Conservation (phyloP, 257 asterid species). For the Scutellaria baicalensis region DNA sequence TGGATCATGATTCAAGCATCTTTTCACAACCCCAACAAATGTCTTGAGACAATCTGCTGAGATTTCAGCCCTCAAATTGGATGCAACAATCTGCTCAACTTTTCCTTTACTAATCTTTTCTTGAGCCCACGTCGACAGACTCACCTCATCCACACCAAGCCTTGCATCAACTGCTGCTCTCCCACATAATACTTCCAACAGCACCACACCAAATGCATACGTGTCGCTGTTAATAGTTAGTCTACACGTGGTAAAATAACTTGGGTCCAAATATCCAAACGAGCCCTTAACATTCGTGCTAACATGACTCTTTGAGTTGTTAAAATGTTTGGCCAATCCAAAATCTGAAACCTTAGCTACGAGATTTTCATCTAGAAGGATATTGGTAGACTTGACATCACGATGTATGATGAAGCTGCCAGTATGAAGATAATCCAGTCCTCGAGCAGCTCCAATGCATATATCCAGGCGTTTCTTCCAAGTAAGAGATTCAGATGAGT, state of each 20-base stretch:
- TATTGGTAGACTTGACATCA: not conserved
- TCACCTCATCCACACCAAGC: not conserved
- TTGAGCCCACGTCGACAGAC: not conserved
- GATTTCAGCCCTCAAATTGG: constrained; percentile 19
- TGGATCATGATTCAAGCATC: not conserved
- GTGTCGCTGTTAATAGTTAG: not conserved
- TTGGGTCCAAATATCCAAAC: not conserved
- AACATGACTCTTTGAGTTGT: not conserved
- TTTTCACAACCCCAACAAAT: not conserved
- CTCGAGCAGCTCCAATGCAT: not conserved
- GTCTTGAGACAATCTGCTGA: not conserved
- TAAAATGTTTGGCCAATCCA: not conserved
- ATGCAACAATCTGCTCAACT: not conserved
- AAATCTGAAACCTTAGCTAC: not conserved
- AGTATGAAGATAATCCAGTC: not conserved
- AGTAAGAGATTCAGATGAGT: not conserved
- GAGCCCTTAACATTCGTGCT: not conserved
- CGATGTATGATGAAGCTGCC: not conserved
- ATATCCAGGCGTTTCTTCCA: not conserved
- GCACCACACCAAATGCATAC: not conserved
- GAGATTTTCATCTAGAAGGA: not conserved
- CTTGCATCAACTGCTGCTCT: not conserved
- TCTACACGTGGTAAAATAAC: not conserved
- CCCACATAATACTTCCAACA: constrained; percentile 7
- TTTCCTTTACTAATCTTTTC: not conserved